Base-by-base conservation (phyloP, 139 green algal species). In the Chlamydomonas schloesseri region DNA sequence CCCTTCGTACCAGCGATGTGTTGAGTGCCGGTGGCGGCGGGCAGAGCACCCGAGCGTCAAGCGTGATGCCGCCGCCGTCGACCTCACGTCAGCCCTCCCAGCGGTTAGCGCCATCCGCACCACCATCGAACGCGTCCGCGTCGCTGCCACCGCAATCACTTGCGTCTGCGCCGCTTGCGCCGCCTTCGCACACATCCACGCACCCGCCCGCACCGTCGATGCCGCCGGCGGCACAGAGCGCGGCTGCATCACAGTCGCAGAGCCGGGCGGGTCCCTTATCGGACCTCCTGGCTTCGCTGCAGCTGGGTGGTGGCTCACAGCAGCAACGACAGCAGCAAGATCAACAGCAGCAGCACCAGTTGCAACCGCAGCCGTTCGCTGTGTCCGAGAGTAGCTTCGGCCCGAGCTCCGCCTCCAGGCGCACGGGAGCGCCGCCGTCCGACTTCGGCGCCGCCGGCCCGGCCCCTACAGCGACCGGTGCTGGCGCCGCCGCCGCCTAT, bases 211-310 rank as follows among this genome's bases (percentile, higher is more conserved):
- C 42, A 50, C 42, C 42, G 6, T 13, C 42, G 42, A 5, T 50
- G 42, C 42, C 42, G 42, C 42, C 42, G 42, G 42, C 42, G 8
- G 42, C 42, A 13, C 42, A 50, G 42, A 50, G 42, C 42, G 42
- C 42, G 42, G 42, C 42, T 50, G 6, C 42, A 8, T 50, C 42
- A 5, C 31, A 29, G 23, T 3, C 28, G 24, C 4, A 21, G 20
- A 31, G 47, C 65, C 21, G 67, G 18, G 31, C 42, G 8, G 65
- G 13, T 2, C 79, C 79, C 1, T 20, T 85, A 18, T 31, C 67
- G 3, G 79, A 85, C 47, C 79, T 85, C 21, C 67, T 85, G 31
- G 79, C 65, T 2, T 85, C 79, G 2, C 67, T 85, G 31, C 79
- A 85, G 50, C 79, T 85, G 20, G 79, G 65, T 1, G n/a, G 1